Evolutionary conservation across 305 asterid genomes (phyloP).

Genomic region (Ajuga reptans): DNA sequence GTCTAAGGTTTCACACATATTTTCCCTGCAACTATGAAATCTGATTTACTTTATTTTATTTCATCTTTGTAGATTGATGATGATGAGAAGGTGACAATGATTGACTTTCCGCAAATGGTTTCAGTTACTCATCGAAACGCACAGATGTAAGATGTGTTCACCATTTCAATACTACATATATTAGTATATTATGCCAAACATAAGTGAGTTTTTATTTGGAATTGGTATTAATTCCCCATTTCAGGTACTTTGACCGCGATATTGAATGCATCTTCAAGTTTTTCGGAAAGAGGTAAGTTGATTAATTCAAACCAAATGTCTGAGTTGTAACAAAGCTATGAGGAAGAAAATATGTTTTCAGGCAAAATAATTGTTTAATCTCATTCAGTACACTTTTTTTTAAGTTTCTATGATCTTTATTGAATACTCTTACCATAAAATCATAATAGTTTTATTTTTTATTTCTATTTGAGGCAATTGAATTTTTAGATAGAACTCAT

Average conservation of each 20-base stretch:
- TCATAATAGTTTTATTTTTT: background rate
- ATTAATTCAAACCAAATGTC: constrained; percentile 1
- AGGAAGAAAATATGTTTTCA: background rate
- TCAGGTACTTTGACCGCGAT: constrained; percentile 93
- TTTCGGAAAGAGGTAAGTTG: constrained; percentile 68
- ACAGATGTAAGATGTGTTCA: constrained; percentile 46
- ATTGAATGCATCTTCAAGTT: constrained; percentile 81
- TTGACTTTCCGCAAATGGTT: constrained; percentile 98
- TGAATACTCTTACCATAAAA: background rate
- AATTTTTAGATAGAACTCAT: background rate
- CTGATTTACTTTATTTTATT: constrained; percentile 8
- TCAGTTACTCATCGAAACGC: constrained; percentile 90
- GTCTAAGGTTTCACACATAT: background rate
- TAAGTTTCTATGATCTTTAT: background rate
- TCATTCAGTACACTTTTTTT: background rate
- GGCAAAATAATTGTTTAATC: background rate
- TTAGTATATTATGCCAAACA: background rate
- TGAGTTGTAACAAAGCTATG: constrained; percentile 5
- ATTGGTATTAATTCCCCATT: constrained; percentile 12
- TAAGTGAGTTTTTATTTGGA: background rate
- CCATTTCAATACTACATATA: background rate
- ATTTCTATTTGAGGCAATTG: background rate
- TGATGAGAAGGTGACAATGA: constrained; percentile 86
- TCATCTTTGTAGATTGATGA: constrained; percentile 51
- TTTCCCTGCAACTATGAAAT: constrained; percentile 8